Base-by-base conservation (phyloP, 345 rosid genomes). In the Eucalyptus leucophloia region DNA sequence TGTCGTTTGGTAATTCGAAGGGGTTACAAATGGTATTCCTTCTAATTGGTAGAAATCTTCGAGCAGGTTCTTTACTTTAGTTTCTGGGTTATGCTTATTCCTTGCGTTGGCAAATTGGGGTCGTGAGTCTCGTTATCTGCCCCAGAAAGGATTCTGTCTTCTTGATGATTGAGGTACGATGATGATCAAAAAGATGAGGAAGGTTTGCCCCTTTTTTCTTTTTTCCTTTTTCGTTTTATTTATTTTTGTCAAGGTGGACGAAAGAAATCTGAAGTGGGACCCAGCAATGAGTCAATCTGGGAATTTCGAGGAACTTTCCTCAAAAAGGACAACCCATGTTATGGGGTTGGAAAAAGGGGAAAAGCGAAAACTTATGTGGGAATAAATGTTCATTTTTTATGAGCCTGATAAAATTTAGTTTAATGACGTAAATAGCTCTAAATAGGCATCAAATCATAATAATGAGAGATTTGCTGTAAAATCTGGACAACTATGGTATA, bases 401-500 rank as follows among this genome's bases (percentile, higher is more conserved):
- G 80, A 67, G 80, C 80, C 42, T 17, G 80, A 32, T 16, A 67
- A 32, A n/a, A 8, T n/a, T 65, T 15, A 15, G 9, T 16, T 65
- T n/a, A 4, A 21, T 16, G 19, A n/a, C 0, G 42, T 4, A 1
- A 67, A 37, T 17, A 32, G 80, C 40, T 67, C 11, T 16, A n/a
- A 6, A 67, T n/a, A 18, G 23, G 40, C 80, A 32, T 67, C 80
- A 8, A n/a, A 8, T n/a, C 77, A 65, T 2, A 15, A n/a, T 65
- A 65, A 65, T 15, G 37, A n/a, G 77, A n/a, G 17, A n/a, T 2
- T 18, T 16, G 23, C 23, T 17, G 12, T 60, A 5, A 60, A 12
- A 11, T 60, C 7, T 60, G n/a, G 67, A 3, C n/a, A 5, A 0
- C 7, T 28, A 60, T 6, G 0, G 1, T 3, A 34, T 1, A 32